A percentile compares a stretch with the other conserved stretches of the same genome.
phyloP scores from a whole-genome alignment of 805 yeast genomes.

The Debaryomyces hansenii region DNA sequence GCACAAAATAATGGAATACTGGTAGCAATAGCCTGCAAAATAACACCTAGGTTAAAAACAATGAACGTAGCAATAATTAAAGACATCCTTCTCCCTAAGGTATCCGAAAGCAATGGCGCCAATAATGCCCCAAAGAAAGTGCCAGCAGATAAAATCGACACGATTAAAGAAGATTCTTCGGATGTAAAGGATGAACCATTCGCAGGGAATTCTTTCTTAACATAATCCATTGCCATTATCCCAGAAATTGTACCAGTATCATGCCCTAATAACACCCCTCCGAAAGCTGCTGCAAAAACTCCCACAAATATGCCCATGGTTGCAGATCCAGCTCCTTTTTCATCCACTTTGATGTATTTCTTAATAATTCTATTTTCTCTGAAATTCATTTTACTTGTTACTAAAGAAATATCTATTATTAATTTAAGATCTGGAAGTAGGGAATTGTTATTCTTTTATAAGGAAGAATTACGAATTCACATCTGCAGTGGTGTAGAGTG shows the following conservation, averaged over 20 bases:
- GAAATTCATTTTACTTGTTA: no score
- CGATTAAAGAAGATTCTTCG: slow-evolving; percentile 47
- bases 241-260: slow-evolving; percentile 80
- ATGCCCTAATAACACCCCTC: slow-evolving; percentile 77
- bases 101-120: slow-evolving; percentile 57
- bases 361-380: no score
- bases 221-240: slow-evolving; percentile 63
- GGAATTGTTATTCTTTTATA: no score
- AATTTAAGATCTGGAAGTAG: no score
- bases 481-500: no score
- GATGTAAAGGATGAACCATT: slow-evolving; percentile 42
- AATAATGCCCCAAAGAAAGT: slow-evolving; percentile 72
- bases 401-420: no score
- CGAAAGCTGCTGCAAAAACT: slow-evolving; percentile 64
- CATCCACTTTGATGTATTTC: no score
- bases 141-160: slow-evolving; percentile 62
- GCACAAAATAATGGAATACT: slow-evolving; percentile 29
- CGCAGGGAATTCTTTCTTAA: slow-evolving; percentile 34
- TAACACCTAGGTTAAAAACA: slow-evolving; percentile 59
- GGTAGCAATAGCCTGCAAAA: slow-evolving; percentile 60
- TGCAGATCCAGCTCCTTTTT: no score
- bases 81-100: slow-evolving; percentile 59
- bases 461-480: no score
- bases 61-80: slow-evolving; percentile 50
- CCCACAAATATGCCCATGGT: slow-evolving; percentile 46